Evolutionary conservation across 208 protist species (phyloP), one percentile per base, ranked within the genome.

Genomic region (Acanthamoeba triangularis): DNA sequence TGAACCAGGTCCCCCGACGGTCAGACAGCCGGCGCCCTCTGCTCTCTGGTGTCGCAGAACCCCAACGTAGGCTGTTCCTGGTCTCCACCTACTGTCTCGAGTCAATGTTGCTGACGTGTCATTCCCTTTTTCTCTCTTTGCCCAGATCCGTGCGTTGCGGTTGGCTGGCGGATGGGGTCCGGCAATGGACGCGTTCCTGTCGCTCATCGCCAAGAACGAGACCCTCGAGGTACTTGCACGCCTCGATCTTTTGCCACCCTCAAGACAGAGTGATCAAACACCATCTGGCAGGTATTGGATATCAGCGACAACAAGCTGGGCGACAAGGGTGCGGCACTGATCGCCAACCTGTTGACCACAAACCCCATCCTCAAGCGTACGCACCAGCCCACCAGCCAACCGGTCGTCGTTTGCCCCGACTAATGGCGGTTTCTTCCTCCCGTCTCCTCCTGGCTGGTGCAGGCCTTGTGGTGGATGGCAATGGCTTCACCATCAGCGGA

Each of bases 331-430:
- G 69, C 69, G 16, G 69, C 69, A 7, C 69, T 78, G 33, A 78
- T 78, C 69, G 69, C 69, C 37, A 78, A 78, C 69, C 69, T 78
- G n/a, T 44, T 78, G 14, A 28, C 69, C 33, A 47, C 69, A 2
- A 78, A 78, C 69, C n/a, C 69, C 69, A 78, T 44, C 33, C n/a
- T 78, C 69, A 78, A 78, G 37, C 69, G 69, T 78, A 72, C 30
- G 10, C 30, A 14, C 37, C 37, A 41, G 37, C 37, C 37, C 37
- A 41, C 37, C 37, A 41, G 3, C 37, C 37, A 41, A 41, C 37
- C 37, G 37, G 37, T 41, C 37, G 37, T 41, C 37, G 37, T 41
- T 41, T 41, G 37, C 3, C 33, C n/a, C 28, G 8, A 13, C 28
- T 25, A 33, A 16, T 1, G 1, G 33, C n/a, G n/a, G n/a, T n/a